phyloP scores from a whole-genome alignment of 768 basidiomycete genomes.

The Leucogyrophana mollusca region DNA sequence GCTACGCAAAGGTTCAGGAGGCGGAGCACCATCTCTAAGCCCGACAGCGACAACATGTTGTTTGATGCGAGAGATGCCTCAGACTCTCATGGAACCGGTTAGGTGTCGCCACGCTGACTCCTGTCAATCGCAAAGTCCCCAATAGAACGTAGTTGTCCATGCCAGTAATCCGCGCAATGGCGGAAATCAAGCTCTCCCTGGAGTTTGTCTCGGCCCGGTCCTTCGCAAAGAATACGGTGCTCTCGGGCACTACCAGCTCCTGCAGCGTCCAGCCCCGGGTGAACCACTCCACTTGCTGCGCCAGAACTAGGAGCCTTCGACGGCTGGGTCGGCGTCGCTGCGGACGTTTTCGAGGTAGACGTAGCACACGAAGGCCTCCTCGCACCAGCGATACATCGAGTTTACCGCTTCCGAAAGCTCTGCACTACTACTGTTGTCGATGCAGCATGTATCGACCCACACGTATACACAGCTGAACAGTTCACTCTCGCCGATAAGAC shows the following conservation, averaged over 20 bases:
- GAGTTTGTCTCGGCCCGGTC: constrained; percentile 10
- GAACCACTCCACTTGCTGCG: too few species aligned
- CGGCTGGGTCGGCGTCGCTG: background rate
- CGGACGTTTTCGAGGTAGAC: constrained; percentile 12
- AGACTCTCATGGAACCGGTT: too few species aligned
- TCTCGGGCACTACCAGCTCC: constrained; percentile 13
- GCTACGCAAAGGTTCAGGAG: too few species aligned
- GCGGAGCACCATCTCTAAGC: too few species aligned
- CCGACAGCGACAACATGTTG: too few species aligned
- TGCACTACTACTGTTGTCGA: background rate
- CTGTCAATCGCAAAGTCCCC: too few species aligned
- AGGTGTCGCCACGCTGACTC: too few species aligned
- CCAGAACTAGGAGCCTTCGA: constrained; percentile 8
- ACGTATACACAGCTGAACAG: background rate
- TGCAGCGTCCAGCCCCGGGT: too few species aligned
- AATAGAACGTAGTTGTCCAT: constrained; percentile 6
- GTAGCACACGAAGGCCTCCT: constrained; percentile 9
- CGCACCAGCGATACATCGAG: too few species aligned
- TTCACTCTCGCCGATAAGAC: too few species aligned
- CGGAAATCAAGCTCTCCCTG: constrained; percentile 1
- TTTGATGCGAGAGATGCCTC: too few species aligned
- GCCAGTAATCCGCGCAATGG: constrained; percentile 2
- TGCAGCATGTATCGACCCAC: constrained; percentile 1
- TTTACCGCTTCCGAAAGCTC: background rate
- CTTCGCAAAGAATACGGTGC: constrained; percentile 10